These are phyloP conservation scores for Naumovozyma baii DNA, from an alignment of 805 yeast genomes.

Conservation along the genomic window DNA sequence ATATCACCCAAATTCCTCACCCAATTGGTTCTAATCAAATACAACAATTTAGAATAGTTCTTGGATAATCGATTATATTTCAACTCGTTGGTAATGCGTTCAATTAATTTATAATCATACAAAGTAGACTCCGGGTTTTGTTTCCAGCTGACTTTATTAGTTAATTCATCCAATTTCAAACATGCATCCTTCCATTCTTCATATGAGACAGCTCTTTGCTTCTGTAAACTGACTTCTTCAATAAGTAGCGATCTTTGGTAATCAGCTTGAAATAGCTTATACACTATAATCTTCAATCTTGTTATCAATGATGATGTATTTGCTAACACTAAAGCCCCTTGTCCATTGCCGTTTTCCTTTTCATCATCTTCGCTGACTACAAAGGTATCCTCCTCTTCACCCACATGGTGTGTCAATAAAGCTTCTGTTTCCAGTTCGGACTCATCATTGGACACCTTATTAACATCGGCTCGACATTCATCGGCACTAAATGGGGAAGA, in stretches of 20 bases:
- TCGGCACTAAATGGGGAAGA: background rate
- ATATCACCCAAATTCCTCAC: slow-evolving; percentile 76
- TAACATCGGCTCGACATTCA: too few relatives aligned
- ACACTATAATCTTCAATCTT: slow-evolving; percentile 2
- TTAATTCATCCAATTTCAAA: slow-evolving; percentile 50
- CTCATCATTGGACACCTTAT: too few relatives aligned
- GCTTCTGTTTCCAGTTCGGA: background rate
- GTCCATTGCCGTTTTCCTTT: background rate
- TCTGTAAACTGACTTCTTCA: slow-evolving; percentile 29
- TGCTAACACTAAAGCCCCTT: slow-evolving; percentile 2
- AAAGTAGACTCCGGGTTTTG: slow-evolving; percentile 44
- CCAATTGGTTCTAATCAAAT: slow-evolving; percentile 77
- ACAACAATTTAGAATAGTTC: slow-evolving; percentile 53
- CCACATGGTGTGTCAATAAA: background rate
- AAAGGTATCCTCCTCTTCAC: background rate
- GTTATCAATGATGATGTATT: background rate
- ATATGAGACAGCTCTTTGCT: slow-evolving; percentile 41
- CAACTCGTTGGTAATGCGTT: slow-evolving; percentile 43
- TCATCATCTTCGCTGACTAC: slow-evolving; percentile 4
- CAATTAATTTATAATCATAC: slow-evolving; percentile 62
- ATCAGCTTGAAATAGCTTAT: slow-evolving; percentile 2
- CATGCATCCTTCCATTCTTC: slow-evolving; percentile 61
- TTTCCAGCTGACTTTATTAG: slow-evolving; percentile 67
- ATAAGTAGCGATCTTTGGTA: slow-evolving; percentile 32
- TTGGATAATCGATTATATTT: slow-evolving; percentile 47